Evolutionary conservation across 768 basidiomycete species (phyloP).

Genomic region (Lanmaoa pseudosensibilis): DNA sequence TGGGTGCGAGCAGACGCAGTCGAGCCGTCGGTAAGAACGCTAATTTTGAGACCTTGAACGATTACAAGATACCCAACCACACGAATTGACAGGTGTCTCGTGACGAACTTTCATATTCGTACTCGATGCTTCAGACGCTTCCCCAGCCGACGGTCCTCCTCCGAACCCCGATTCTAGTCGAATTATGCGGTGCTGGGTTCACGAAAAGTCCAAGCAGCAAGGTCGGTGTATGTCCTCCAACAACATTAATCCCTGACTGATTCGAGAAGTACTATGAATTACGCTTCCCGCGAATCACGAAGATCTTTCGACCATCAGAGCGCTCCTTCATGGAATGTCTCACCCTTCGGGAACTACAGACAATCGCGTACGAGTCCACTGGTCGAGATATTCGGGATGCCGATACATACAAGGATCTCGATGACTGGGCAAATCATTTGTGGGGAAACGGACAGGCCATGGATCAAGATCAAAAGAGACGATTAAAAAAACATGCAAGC

Average conservation of each 20-base stretch:
- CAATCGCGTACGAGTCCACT: constrained; percentile 52
- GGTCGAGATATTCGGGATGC: constrained; percentile 46
- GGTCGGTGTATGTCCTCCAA: constrained; percentile 38
- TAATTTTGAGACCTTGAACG: background rate
- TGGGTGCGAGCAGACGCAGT: constrained; percentile 41
- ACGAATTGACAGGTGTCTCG: constrained; percentile 1
- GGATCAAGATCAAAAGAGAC: constrained; percentile 30
- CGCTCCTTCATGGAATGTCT: constrained; percentile 63
- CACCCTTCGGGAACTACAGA: constrained; percentile 49
- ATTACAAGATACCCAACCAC: background rate
- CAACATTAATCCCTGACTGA: background rate
- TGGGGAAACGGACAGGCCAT: constrained; percentile 44
- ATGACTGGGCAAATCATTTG: constrained; percentile 43
- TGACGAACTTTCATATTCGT: constrained; percentile 52
- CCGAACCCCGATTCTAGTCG: constrained; percentile 60
- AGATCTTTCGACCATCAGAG: constrained; percentile 60
- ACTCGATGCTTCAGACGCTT: constrained; percentile 49
- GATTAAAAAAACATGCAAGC: constrained; percentile 39
- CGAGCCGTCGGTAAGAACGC: constrained; percentile 21
- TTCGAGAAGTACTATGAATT: constrained; percentile 70
- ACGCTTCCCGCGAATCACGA: constrained; percentile 79
- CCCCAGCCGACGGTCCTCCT: constrained; percentile 57
- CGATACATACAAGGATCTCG: constrained; percentile 46
- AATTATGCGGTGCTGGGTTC: constrained; percentile 82
- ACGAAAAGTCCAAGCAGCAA: constrained; percentile 60